These are phyloP conservation scores for Termitomyces sp. DNA, from an alignment of 768 basidiomycete species.

Conservation along the genomic window DNA sequence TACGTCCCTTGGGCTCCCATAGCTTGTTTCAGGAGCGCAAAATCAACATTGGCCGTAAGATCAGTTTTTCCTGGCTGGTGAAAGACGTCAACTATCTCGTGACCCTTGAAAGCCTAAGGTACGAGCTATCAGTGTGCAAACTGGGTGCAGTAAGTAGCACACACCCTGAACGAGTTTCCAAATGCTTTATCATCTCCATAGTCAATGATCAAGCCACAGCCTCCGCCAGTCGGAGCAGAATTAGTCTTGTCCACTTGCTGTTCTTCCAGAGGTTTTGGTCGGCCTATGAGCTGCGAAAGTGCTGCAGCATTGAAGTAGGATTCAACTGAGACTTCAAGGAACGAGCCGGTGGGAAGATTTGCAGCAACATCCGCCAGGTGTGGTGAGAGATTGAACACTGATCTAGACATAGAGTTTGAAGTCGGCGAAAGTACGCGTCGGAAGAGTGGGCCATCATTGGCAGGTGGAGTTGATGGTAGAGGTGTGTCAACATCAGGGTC, in stretches of 20 bases:
- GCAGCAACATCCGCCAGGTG: constrained; percentile 42
- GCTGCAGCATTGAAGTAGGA: constrained; percentile 64
- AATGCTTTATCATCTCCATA: constrained; percentile 76
- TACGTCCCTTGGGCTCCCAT: constrained; percentile 49
- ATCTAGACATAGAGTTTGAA: constrained; percentile 42
- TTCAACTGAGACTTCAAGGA: constrained; percentile 77
- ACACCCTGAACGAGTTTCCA: constrained; percentile 75
- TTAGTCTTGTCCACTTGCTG: background rate
- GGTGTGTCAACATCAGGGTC: background rate
- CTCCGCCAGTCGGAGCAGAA: constrained; percentile 23
- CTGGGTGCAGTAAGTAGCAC: constrained; percentile 21
- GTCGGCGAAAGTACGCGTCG: constrained; percentile 61
- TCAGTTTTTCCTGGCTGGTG: constrained; percentile 84
- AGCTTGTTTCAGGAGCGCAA: constrained; percentile 80
- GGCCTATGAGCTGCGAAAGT: constrained; percentile 57
- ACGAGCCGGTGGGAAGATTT: constrained; percentile 61
- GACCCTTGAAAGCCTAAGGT: constrained; percentile 81
- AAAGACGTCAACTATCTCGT: constrained; percentile 82
- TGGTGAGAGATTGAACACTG: constrained; percentile 61
- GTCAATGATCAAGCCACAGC: constrained; percentile 80
- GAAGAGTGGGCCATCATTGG: constrained; percentile 34
- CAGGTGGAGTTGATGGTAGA: constrained; percentile 3
- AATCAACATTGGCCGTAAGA: constrained; percentile 96
- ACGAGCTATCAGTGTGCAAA: background rate
- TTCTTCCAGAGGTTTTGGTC: background rate